Conservation (phyloP, 441 rosid species). For the Arabidopsis hybrid region DNA sequence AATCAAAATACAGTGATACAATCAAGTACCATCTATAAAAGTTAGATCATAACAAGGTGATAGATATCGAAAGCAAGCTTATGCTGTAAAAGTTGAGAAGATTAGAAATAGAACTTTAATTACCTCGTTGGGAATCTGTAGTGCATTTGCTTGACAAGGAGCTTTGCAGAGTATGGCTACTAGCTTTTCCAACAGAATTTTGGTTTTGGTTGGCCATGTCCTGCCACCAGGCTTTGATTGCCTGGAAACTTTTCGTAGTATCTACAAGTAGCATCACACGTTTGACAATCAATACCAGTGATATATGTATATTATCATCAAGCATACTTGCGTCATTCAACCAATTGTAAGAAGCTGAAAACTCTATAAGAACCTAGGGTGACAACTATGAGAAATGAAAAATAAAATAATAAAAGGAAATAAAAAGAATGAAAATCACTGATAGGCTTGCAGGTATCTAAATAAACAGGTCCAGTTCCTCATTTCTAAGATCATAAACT, state of each 20-base stretch:
- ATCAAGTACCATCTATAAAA: conserved; percentile 2
- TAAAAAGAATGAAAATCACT: conserved; percentile 18
- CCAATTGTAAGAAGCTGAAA: conserved; percentile 11
- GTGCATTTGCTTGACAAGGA: conserved; percentile 44
- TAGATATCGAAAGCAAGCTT: conserved; percentile 3
- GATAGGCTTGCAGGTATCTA: conserved; percentile 33
- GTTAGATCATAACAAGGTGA: conserved; percentile 12
- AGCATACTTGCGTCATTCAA: conserved; percentile 19
- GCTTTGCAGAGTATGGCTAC: conserved; percentile 43
- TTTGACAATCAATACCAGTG: conserved; percentile 23
- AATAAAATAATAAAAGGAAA: not conserved
- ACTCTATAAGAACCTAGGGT: conserved; percentile 8
- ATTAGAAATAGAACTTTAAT: conserved; percentile 14
- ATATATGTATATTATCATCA: conserved; percentile 18
- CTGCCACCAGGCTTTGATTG: conserved; percentile 95
- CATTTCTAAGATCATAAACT: conserved; percentile 4
- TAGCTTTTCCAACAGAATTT: conserved; percentile 49
- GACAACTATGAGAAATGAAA: conserved; percentile 5
- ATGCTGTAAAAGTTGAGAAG: conserved; percentile 13
- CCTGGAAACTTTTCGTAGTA: conserved; percentile 73
- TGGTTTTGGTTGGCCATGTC: conserved; percentile 75
- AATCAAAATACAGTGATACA: conserved; percentile 13
- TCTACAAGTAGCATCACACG: conserved; percentile 50
- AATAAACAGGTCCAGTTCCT: not conserved
- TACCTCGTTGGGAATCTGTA: conserved; percentile 58